Percentiles rank a stretch among this genome's conserved stretches.
Conservation (phyloP, 345 rosid genomes). For the Arabis hirsuta region DNA sequence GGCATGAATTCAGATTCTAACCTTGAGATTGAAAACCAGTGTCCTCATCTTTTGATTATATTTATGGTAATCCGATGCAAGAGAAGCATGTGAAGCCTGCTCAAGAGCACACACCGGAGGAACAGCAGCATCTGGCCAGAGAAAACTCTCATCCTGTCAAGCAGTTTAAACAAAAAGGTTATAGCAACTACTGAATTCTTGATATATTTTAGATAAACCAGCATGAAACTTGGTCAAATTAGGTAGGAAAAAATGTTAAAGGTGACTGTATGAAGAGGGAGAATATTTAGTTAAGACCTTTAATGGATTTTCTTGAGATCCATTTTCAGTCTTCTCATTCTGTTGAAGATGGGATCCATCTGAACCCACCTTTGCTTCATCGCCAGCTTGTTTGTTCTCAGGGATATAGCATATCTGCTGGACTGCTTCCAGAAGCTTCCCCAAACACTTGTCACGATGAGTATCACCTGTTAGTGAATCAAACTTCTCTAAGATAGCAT, state of each 20-base stretch:
- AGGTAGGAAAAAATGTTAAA: constrained; percentile 9
- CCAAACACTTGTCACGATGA: constrained; percentile 89
- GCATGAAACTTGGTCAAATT: neutral
- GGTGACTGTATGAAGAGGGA: constrained; percentile 7
- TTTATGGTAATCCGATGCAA: constrained; percentile 77
- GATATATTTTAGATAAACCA: neutral
- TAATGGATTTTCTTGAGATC: constrained; percentile 51
- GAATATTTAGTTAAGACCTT: constrained; percentile 47
- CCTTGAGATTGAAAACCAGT: constrained; percentile 88
- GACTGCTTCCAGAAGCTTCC: constrained; percentile 80
- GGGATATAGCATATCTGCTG: constrained; percentile 63
- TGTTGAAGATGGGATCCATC: neutral
- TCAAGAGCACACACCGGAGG: constrained; percentile 79
- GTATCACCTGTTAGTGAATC: constrained; percentile 71
- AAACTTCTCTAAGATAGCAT: constrained; percentile 59
- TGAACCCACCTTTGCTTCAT: constrained; percentile 49
- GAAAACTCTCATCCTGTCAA: constrained; percentile 59
- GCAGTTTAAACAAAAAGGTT: constrained; percentile 15
- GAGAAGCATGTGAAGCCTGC: constrained; percentile 73
- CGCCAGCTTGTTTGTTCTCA: constrained; percentile 47
- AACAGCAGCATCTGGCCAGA: constrained; percentile 94
- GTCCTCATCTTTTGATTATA: constrained; percentile 90
- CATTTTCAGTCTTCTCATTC: constrained; percentile 39
- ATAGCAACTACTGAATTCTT: constrained; percentile 30
- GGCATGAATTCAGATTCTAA: constrained; percentile 40